Evolutionary conservation across 2,329 filamentous ascomycete genomes (phyloP).

Genomic region (Hortaea sp.): DNA sequence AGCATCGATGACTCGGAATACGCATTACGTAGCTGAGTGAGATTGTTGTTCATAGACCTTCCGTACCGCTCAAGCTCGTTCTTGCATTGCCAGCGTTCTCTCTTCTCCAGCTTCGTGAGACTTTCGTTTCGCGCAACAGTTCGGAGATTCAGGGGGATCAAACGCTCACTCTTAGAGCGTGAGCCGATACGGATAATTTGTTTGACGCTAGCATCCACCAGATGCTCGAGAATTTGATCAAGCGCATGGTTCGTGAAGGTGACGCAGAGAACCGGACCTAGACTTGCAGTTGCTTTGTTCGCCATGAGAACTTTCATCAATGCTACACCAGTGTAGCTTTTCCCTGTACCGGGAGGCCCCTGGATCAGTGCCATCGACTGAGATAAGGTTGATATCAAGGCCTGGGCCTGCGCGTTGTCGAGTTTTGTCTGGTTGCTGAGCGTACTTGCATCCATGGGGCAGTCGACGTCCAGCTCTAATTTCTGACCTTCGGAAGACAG

Average conservation of each 20-base stretch:
- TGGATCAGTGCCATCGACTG: constrained; percentile 54
- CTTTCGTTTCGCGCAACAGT: constrained; percentile 21
- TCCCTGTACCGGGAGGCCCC: constrained; percentile 67
- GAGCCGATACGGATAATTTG: constrained; percentile 45
- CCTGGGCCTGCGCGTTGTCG: constrained; percentile 47
- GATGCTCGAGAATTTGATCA: constrained; percentile 51
- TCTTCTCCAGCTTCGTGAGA: constrained; percentile 33
- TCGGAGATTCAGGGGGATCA: constrained; percentile 43
- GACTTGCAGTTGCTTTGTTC: constrained; percentile 31
- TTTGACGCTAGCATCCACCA: constrained; percentile 41
- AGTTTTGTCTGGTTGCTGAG: no score
- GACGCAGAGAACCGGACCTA: constrained; percentile 48
- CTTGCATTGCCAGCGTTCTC: constrained; percentile 19
- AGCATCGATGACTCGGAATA: constrained; percentile 1
- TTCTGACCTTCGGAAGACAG: no score
- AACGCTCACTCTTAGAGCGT: constrained; percentile 43
- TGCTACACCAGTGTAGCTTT: constrained; percentile 62
- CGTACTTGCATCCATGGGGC: no score
- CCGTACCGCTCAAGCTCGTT: constrained; percentile 11
- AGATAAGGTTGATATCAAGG: constrained; percentile 45
- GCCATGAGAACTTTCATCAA: constrained; percentile 47
- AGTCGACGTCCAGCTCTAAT: no score
- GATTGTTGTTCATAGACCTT: constrained; percentile 8
- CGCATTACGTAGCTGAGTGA: constrained; percentile 5
- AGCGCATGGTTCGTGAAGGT: constrained; percentile 46